These are phyloP conservation scores for Guyanaporus albipodus DNA, from an alignment of 768 basidiomycete species.

Conservation along the genomic window DNA sequence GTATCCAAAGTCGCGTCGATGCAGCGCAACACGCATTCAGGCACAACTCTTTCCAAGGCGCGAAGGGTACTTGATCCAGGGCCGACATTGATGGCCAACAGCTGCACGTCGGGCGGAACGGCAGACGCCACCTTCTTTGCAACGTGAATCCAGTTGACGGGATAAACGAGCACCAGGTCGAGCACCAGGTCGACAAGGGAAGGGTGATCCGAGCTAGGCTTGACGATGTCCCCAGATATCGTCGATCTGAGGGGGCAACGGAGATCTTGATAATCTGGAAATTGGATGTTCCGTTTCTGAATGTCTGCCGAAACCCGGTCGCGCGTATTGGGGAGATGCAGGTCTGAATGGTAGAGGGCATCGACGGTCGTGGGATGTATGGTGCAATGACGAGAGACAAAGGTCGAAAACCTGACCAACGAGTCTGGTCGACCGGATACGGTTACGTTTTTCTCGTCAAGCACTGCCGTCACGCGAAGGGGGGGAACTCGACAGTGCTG, in stretches of 20 bases:
- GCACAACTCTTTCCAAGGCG: slow-evolving; percentile 36
- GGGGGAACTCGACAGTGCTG: slow-evolving; percentile 16
- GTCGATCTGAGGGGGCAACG: slow-evolving; percentile 46
- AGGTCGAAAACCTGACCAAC: slow-evolving; percentile 40
- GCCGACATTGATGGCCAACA: slow-evolving; percentile 48
- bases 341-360: slow-evolving; percentile 50
- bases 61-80: slow-evolving; percentile 41
- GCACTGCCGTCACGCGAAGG: slow-evolving; percentile 49
- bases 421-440: slow-evolving; percentile 56
- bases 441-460: slow-evolving; percentile 46
- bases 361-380: slow-evolving; percentile 45
- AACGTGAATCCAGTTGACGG: slow-evolving; percentile 51
- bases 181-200: slow-evolving; percentile 39
- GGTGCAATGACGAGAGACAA: slow-evolving; percentile 33
- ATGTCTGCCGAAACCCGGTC: slow-evolving; percentile 44
- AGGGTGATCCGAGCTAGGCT: slow-evolving; percentile 15
- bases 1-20: slow-evolving; percentile 13
- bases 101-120: slow-evolving; percentile 9
- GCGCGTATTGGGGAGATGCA: slow-evolving; percentile 29
- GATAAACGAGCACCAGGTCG: slow-evolving; percentile 41
- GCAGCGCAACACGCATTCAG: slow-evolving; percentile 16
- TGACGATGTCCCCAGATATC: slow-evolving; percentile 37
- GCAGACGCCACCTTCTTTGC: slow-evolving; percentile 27
- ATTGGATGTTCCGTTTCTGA: slow-evolving; percentile 40
- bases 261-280: slow-evolving; percentile 48